These are phyloP conservation scores for Suhomyces xylopsoci DNA, from an alignment of 805 yeast species.

Conservation along the genomic window DNA sequence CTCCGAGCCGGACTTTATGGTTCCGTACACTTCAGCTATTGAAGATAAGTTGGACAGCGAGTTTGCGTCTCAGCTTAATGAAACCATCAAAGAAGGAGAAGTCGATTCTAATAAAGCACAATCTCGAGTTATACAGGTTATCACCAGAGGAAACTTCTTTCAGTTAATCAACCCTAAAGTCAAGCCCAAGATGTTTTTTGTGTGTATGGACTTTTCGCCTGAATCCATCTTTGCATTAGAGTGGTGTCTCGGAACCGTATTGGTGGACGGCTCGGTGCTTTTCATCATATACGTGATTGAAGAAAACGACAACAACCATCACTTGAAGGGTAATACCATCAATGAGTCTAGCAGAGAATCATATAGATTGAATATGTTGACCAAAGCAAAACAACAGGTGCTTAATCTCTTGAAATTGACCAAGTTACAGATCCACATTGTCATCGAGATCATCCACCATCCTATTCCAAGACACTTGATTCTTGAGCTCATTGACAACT, in stretches of 20 bases:
- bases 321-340: conserved; percentile 36
- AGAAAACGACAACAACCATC: conserved; percentile 42
- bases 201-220: conserved; percentile 79
- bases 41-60: conserved; percentile 64
- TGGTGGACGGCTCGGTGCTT: conserved; percentile 78
- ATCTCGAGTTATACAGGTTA: conserved; percentile 63
- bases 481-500: conserved; percentile 64
- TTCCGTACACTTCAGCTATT: conserved; percentile 67
- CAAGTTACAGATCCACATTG: conserved; percentile 68
- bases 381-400: conserved; percentile 44
- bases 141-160: conserved; percentile 67
- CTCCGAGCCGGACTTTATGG: conserved; percentile 30
- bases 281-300: conserved; percentile 65
- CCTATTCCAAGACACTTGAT: conserved; percentile 72
- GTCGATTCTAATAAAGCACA: conserved; percentile 51
- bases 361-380: conserved; percentile 37
- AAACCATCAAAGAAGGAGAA: conserved; percentile 52
- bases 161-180: conserved; percentile 43
- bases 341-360: conserved; percentile 37
- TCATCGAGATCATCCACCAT: conserved; percentile 71
- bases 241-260: conserved; percentile 83
- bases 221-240: conserved; percentile 83
- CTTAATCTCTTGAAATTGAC: conserved; percentile 56
- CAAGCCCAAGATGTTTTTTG: conserved; percentile 59
- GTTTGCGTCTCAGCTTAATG: conserved; percentile 52